Evolutionary conservation across 108 stramenopile genomes (phyloP).

Genomic region (Skeletonema menzelii): DNA sequence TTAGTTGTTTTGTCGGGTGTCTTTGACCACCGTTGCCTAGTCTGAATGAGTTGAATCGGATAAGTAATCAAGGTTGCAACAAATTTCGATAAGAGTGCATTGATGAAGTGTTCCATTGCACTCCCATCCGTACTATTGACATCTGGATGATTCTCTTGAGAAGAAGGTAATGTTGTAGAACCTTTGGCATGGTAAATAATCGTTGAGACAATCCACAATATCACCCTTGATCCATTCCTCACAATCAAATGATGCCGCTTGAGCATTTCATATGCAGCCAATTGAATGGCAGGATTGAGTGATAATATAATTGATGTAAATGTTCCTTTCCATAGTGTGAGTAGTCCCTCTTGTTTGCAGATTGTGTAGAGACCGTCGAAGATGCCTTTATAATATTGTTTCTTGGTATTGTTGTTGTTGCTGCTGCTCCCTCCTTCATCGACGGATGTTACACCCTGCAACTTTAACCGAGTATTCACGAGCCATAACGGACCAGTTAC

Average conservation of each 20-base stretch:
- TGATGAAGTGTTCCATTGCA: slow-evolving; percentile 46
- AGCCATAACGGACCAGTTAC: slow-evolving; percentile 69
- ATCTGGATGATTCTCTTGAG: neutral
- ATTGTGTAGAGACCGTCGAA: slow-evolving; percentile 31
- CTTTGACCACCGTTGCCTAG: slow-evolving; percentile 37
- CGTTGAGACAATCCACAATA: neutral
- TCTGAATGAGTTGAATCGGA: slow-evolving; percentile 63
- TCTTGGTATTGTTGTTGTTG: neutral
- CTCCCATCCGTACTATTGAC: neutral
- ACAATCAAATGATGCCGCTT: slow-evolving; percentile 41
- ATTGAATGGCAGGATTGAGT: slow-evolving; percentile 70
- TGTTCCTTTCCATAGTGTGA: slow-evolving; percentile 54
- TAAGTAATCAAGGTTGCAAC: slow-evolving; percentile 61
- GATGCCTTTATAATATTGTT: slow-evolving; percentile 25
- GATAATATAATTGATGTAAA: slow-evolving; percentile 57
- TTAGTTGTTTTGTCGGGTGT: neutral
- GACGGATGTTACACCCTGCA: slow-evolving; percentile 32
- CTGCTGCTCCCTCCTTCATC: slow-evolving; percentile 5
- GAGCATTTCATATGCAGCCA: slow-evolving; percentile 59
- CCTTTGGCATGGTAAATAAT: neutral
- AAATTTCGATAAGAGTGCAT: slow-evolving; percentile 58
- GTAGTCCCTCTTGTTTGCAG: slow-evolving; percentile 47
- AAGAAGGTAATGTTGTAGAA: neutral
- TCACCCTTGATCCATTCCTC: neutral
- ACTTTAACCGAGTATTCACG: slow-evolving; percentile 65